Base-by-base conservation (phyloP, 208 protist genomes). In the Trypanosoma theileri region DNA sequence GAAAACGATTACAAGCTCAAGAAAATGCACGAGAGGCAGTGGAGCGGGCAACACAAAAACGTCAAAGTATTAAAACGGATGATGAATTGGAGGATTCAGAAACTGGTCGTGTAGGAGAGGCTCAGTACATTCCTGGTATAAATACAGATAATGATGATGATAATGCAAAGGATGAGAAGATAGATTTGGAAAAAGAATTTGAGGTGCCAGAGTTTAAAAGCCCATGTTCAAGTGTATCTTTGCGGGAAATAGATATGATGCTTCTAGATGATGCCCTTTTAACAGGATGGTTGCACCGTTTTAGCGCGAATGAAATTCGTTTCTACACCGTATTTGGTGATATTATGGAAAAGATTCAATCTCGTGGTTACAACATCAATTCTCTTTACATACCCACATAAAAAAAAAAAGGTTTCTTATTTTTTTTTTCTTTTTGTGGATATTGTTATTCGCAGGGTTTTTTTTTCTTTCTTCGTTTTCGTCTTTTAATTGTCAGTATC, bases 241-340 rank as follows among this genome's bases (percentile, higher is more conserved):
- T 96, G 88, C 78, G 81, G 8, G 91, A 75, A 10, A 77, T 93
- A 17, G 91, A 96, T 35, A 79, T 96, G 69, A 84, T 89, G 80
- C 76, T 96, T 6, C 63, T 96, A 14, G 86, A 96, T 44, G 91
- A 96, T 48, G 83, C 77, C 4, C 67, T 93, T 9, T 81, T 84
- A 17, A 74, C 74, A 24, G 88, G 88, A 12, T 96, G 88, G 85
- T 60, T 94, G 9, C 65, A 87, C n/a, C 72, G 78, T 13, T 89
- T 84, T 59, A 82, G 77, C 52, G 80, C 80, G 9, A 88, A 94
- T 59, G 84, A 92, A 66, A 74, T 92, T 42, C 73, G 82, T 17
- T 93, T 92, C 48, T 92, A 91, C 53, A 69, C 74, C 6, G 73
- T 80, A 4, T 81, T 93, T 35, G 79, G 82, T 16, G 73, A 83